These are phyloP conservation scores for Penicillium sp. DNA, from an alignment of 2,329 filamentous ascomycete species.

Conservation along the genomic window DNA sequence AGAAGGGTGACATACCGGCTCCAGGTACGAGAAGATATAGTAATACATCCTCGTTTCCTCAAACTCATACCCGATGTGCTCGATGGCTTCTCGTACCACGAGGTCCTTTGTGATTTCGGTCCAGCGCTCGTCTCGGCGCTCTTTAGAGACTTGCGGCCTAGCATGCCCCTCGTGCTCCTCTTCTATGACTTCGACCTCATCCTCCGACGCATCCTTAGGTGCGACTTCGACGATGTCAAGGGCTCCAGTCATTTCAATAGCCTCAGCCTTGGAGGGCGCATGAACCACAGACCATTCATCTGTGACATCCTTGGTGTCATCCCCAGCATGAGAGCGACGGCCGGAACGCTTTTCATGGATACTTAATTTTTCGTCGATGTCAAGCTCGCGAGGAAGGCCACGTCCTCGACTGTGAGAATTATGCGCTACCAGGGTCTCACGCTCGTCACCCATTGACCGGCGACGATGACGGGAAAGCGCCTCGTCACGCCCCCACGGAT, in stretches of 20 bases:
- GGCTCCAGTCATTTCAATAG: slow-evolving; percentile 20
- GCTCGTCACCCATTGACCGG: slow-evolving; percentile 5
- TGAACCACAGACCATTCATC: slow-evolving; percentile 79
- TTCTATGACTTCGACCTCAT: slow-evolving; percentile 52
- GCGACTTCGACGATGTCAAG: slow-evolving; percentile 22
- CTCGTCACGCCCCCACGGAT: slow-evolving; percentile 15
- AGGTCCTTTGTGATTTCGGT: slow-evolving; percentile 96
- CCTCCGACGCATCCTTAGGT: slow-evolving; percentile 39
- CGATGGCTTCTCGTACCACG: slow-evolving; percentile 80
- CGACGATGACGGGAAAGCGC: slow-evolving; percentile 3
- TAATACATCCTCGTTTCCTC: slow-evolving; percentile 88
- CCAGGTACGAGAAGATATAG: slow-evolving; percentile 88
- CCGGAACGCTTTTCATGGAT: slow-evolving; percentile 11
- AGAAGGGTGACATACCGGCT: slow-evolving; percentile 64
- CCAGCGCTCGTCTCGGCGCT: slow-evolving; percentile 68
- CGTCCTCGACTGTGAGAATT: slow-evolving; percentile 4
- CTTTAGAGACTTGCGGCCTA: slow-evolving; percentile 46
- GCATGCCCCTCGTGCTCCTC: slow-evolving; percentile 38
- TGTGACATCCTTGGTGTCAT: slow-evolving; percentile 63
- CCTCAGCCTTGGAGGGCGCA: slow-evolving; percentile 53
- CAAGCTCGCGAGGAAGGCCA: slow-evolving; percentile 2
- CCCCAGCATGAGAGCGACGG: slow-evolving; percentile 43
- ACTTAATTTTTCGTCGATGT: slow-evolving; percentile 17
- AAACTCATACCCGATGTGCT: slow-evolving; percentile 78
- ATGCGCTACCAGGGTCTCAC: slow-evolving; percentile 1